A percentile compares a stretch with the other conserved stretches of the same genome.
These are phyloP conservation scores for Phytophthora hybrid DNA, from an alignment of 352 stramenopile genomes.

Conservation along the genomic window DNA sequence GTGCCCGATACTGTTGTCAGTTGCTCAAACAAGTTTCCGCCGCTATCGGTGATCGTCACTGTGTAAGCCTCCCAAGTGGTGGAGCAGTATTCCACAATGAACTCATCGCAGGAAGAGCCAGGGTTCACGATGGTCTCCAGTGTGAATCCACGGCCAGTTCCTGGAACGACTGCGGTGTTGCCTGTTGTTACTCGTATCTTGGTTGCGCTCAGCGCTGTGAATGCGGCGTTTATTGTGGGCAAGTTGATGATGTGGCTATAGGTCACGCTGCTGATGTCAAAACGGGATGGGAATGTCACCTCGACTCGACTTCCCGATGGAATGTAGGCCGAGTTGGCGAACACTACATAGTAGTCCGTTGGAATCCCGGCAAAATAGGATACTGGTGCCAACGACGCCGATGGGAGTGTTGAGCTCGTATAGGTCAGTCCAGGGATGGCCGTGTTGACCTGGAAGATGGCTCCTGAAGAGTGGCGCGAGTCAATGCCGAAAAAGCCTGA, in stretches of 20 bases:
- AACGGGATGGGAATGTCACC: conserved; percentile 57
- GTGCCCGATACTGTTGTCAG: conserved; percentile 53
- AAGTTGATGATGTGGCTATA: conserved; percentile 44
- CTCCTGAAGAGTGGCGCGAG: conserved; percentile 46
- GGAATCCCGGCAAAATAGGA: conserved; percentile 57
- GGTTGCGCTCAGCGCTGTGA: conserved; percentile 17
- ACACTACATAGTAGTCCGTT: conserved; percentile 48
- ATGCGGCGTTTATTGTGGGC: conserved; percentile 38
- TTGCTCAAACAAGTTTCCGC: conserved; percentile 52
- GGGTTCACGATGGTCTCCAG: conserved; percentile 64
- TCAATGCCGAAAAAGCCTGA: conserved; percentile 49
- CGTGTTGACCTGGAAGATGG: conserved; percentile 53
- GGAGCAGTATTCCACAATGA: conserved; percentile 64
- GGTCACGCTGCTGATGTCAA: conserved; percentile 37
- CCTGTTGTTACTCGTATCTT: conserved; percentile 42
- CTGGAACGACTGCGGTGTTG: conserved; percentile 39
- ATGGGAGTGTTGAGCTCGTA: conserved; percentile 38
- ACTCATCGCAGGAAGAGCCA: conserved; percentile 63
- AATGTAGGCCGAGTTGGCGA: conserved; percentile 61
- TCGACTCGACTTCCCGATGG: conserved; percentile 43
- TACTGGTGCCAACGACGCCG: conserved; percentile 43
- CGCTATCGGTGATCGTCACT: conserved; percentile 48
- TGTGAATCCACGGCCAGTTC: conserved; percentile 50
- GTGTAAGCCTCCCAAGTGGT: conserved; percentile 52
- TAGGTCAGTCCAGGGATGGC: conserved; percentile 37